These are phyloP conservation scores for Dryas integrifolia DNA, from an alignment of 331 rosid genomes.

Conservation along the genomic window DNA sequence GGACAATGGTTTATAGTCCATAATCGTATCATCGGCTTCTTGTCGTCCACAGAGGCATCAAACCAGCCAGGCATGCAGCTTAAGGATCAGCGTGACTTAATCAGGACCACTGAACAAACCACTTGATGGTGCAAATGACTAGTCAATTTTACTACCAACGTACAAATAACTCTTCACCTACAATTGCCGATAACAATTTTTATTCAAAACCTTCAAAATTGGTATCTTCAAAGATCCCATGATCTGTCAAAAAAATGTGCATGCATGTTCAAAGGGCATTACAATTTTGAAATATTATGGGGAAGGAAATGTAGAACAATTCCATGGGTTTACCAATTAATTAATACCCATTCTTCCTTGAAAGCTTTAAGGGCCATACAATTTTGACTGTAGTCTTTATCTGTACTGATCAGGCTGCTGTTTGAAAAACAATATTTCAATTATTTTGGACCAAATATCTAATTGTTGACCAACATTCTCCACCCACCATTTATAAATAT, in stretches of 20 bases:
- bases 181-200: no score
- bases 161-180: background rate
- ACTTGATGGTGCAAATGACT: background rate
- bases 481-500: background rate
- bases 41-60: background rate
- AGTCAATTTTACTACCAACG: background rate
- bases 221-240: background rate
- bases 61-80: background rate
- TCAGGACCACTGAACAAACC: slow-evolving; percentile 6
- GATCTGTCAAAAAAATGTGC: background rate
- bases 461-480: background rate
- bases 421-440: background rate
- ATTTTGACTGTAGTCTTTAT: background rate
- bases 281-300: no score
- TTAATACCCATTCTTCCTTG: background rate
- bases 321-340: no score
- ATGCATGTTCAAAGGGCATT: background rate
- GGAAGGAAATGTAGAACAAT: no score
- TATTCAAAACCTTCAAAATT: background rate
- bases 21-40: background rate
- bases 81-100: slow-evolving; percentile 4
- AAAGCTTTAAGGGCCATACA: background rate
- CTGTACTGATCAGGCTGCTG: background rate
- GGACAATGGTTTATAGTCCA: no score
- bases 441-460: background rate